Base-by-base conservation (phyloP, 192 early-diverging fungal species). In the Martensiomyces pterosporus region DNA sequence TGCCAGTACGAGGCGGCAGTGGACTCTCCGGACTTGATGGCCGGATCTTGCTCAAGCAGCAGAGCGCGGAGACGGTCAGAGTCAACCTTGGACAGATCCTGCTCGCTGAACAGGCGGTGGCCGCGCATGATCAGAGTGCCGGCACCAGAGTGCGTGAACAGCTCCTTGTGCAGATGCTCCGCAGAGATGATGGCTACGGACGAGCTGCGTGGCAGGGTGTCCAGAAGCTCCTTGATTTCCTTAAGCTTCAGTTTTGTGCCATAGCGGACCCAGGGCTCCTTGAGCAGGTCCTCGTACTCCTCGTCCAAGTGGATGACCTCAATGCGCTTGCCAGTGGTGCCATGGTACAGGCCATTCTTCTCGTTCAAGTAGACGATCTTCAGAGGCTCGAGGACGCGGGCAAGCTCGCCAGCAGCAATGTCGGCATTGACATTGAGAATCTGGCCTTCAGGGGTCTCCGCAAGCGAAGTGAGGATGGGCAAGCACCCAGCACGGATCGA, bases 111-210 rank as follows among this genome's bases (percentile, higher is more conserved):
- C 25, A 99, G 73, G 47, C 86, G 82, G 82, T 97, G 85, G 23
- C 94, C 97, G 27, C 97, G 90, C 45, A 94, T 90, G 35, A 99
- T 92, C 40, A 99, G 77, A 4, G 97, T 99, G 21, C 94, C 94
- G 5, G 97, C 88, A n/a, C 97, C 94, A 48, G 80, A 83, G 67
- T 97, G 91, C 25, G 97, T 99, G 51, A 99, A 99, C 39, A 99
- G 77, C 72, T 99, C 97, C 80, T 99, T 99, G 78, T 97, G 97
- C 29, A 99, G 76, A 53, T 99, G 91, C 54, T 94, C 92, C 39
- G 94, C 92, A 37, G 97, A 97, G 57, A 97, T 99, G 59, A 97
- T 99, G 40, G 97, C 94, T 16, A 99, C 97, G 5, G 97, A 99
- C 7, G 94, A 97, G 47, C 90, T 86, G n/a, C 93, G 86, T 12